Percentiles rank a stretch among this genome's conserved stretches.
These are phyloP conservation scores for Phyllostachys edulis DNA, from an alignment of 176 grass and related monocot genomes.

Conservation along the genomic window DNA sequence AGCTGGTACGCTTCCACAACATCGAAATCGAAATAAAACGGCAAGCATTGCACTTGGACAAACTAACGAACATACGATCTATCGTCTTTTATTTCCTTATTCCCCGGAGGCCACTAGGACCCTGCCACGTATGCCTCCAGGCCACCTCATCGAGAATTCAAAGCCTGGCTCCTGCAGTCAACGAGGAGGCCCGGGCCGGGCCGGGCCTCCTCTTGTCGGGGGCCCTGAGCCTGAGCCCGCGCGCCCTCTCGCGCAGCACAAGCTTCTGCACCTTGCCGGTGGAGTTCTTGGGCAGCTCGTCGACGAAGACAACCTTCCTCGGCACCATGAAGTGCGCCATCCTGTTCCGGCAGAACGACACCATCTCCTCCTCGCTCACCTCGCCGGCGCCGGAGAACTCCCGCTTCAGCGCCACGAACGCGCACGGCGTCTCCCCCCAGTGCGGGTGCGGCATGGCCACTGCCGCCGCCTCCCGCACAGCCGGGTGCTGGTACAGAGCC, in stretches of 20 bases:
- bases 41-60: no score
- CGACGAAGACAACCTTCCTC: slow-evolving; percentile 58
- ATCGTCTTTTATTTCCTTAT: no score
- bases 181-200: neutral
- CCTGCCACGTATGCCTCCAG: no score
- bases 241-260: slow-evolving; percentile 35
- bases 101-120: no score
- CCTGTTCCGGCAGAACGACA: slow-evolving; percentile 49
- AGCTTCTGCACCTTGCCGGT: slow-evolving; percentile 69
- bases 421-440: no score
- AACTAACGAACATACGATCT: no score
- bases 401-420: neutral
- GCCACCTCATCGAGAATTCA: neutral
- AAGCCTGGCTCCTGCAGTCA: neutral
- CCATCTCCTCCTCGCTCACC: slow-evolving; percentile 50
- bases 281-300: slow-evolving; percentile 59
- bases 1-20: no score
- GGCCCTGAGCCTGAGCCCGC: slow-evolving; percentile 1
- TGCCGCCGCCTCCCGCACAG: no score
- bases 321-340: slow-evolving; percentile 64
- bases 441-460: no score
- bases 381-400: slow-evolving; percentile 29
- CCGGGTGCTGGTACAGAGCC: no score
- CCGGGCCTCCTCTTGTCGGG: neutral
- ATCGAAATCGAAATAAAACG: no score